Conservation (phyloP, 1,284 basidiomycete genomes). For the Sphaerobolus stellatus region DNA sequence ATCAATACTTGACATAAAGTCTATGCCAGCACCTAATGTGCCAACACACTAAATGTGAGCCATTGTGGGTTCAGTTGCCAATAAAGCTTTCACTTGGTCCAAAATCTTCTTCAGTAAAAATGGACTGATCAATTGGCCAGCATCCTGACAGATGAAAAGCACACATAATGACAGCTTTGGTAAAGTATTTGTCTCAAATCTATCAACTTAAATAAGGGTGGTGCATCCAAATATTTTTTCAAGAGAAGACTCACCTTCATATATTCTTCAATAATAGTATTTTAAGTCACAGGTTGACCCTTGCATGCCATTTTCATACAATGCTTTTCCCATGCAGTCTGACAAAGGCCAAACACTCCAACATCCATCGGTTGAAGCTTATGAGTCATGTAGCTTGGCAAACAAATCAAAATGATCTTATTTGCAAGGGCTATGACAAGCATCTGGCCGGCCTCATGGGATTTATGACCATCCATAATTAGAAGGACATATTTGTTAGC, state of each 20-base stretch:
- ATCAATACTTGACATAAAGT: too few species aligned
- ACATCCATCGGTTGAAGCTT: conserved; percentile 41
- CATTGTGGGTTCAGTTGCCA: too few species aligned
- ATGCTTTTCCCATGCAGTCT: conserved; percentile 19
- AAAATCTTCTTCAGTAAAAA: too few species aligned
- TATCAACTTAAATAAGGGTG: too few species aligned
- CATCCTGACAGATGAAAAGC: too few species aligned
- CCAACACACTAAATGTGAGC: too few species aligned
- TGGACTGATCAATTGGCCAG: too few species aligned
- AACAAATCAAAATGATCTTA: conserved; percentile 32
- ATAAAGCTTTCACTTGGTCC: too few species aligned
- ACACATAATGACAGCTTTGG: too few species aligned
- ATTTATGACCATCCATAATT: conserved; percentile 29
- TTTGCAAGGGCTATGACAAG: conserved; percentile 24
- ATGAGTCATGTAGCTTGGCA: conserved; percentile 42
- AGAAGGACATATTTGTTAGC: conserved; percentile 20
- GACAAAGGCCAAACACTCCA: conserved; percentile 34
- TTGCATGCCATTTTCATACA: conserved; percentile 12
- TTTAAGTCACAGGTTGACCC: not conserved
- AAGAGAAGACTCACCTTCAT: not conserved
- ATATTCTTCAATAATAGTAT: not conserved
- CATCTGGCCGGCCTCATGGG: conserved; percentile 20
- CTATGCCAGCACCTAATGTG: too few species aligned
- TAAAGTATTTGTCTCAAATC: too few species aligned
- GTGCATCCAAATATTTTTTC: too few species aligned